phyloP scores from a whole-genome alignment of 2,329 filamentous ascomycete genomes.

The Xylariales sp. region DNA sequence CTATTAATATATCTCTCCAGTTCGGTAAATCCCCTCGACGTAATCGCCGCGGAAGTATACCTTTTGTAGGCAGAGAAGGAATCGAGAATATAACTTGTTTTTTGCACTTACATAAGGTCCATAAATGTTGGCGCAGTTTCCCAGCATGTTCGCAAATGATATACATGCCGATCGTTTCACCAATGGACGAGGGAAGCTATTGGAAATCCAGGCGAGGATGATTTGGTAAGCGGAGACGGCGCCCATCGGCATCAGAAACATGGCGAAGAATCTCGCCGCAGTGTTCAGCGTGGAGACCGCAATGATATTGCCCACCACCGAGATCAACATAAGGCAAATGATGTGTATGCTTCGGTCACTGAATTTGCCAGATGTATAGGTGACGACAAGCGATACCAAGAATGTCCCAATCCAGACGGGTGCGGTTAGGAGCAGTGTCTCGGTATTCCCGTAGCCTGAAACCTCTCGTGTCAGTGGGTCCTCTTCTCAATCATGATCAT shows the following conservation, averaged over 20 bases:
- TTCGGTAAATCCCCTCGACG: no score
- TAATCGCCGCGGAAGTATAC: no score
- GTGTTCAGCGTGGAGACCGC: constrained; percentile 45
- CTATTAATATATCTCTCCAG: no score
- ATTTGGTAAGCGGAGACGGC: constrained; percentile 47
- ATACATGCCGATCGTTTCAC: constrained; percentile 63
- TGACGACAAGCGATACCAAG: constrained; percentile 47
- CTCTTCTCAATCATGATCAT: no score
- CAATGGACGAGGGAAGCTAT: constrained; percentile 66
- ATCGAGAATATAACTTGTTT: no score
- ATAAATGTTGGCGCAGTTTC: constrained; percentile 51
- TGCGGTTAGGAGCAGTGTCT: constrained; percentile 52
- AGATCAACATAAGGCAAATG: constrained; percentile 44
- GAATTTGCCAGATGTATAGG: constrained; percentile 48
- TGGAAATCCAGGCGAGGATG: constrained; percentile 64
- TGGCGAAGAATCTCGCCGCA: constrained; percentile 54
- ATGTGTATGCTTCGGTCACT: constrained; percentile 55
- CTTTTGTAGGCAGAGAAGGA: no score
- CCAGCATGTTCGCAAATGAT: constrained; percentile 62
- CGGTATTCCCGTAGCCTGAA: constrained; percentile 50
- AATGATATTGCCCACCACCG: constrained; percentile 50
- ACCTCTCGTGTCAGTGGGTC: no score
- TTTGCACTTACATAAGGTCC: no score
- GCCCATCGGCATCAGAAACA: constrained; percentile 57
- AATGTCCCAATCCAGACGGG: constrained; percentile 53